Percentiles rank a stretch among this genome's conserved stretches.
These are phyloP conservation scores for Plantago lanceolata DNA, from an alignment of 305 asterid genomes.

Conservation along the genomic window DNA sequence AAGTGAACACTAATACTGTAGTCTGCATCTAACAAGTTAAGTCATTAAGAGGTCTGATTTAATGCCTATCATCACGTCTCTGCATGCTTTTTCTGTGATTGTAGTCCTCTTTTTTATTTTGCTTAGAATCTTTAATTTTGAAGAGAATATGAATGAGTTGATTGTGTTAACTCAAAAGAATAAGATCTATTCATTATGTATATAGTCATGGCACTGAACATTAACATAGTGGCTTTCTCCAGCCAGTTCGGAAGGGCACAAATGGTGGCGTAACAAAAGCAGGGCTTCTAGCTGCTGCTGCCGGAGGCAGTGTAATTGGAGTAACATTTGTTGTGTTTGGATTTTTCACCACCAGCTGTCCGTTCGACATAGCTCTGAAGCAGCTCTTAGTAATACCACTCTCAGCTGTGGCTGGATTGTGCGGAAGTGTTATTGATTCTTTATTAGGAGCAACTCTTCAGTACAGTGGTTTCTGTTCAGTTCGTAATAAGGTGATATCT, in stretches of 20 bases:
- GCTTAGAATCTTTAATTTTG: background rate
- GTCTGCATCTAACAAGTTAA: background rate
- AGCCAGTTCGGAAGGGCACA: conserved; percentile 91
- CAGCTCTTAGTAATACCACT: conserved; percentile 73
- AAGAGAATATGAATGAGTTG: background rate
- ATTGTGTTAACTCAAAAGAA: background rate
- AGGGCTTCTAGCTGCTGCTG: conserved; percentile 85
- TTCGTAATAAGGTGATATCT: conserved; percentile 71
- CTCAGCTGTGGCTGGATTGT: conserved; percentile 73
- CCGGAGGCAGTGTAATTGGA: conserved; percentile 76
- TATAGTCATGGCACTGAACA: background rate
- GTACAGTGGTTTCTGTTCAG: conserved; percentile 83
- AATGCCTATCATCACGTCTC: background rate
- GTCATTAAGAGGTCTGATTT: background rate
- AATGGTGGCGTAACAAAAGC: conserved; percentile 90
- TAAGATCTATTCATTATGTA: background rate
- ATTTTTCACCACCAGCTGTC: conserved; percentile 59
- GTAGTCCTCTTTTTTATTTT: no score
- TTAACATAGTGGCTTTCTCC: conserved; percentile 24
- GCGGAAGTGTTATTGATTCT: conserved; percentile 84
- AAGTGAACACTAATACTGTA: background rate
- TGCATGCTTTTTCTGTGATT: background rate
- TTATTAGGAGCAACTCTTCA: conserved; percentile 91
- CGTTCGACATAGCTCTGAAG: conserved; percentile 43
- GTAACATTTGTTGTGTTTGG: conserved; percentile 62